Percentiles rank a stretch among this genome's conserved stretches.
Conservation (phyloP, 768 basidiomycete genomes). For the Russula abietina region DNA sequence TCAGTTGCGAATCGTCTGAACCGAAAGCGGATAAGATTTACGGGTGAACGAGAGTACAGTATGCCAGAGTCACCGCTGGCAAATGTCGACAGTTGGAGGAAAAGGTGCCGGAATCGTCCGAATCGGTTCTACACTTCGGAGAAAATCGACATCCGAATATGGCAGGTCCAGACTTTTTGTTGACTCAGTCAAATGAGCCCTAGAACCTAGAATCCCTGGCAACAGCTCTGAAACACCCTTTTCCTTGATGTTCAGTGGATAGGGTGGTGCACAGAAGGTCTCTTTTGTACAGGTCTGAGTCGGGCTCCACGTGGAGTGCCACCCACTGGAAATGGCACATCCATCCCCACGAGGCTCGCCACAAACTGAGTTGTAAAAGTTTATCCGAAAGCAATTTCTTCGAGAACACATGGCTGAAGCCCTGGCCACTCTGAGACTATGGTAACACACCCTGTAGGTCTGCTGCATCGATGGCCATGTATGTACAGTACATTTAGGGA, state of each 20-base stretch:
- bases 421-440: background rate
- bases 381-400: background rate
- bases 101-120: too few relatives aligned
- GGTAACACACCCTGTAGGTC: background rate
- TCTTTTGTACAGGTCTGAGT: background rate
- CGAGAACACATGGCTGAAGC: background rate
- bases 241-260: background rate
- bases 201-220: background rate
- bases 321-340: background rate
- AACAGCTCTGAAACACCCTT: background rate
- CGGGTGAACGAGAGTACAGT: background rate
- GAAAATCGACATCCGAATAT: background rate
- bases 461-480: background rate
- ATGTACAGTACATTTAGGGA: background rate
- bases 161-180: background rate
- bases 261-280: background rate
- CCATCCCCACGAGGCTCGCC: slow-evolving; percentile 1
- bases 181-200: background rate
- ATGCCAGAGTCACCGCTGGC: background rate
- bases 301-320: background rate
- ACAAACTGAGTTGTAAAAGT: background rate
- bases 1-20: background rate
- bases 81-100: background rate
- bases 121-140: background rate
- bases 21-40: background rate